Conservation (phyloP, 1,284 basidiomycete species). For the Athelia sp. region DNA sequence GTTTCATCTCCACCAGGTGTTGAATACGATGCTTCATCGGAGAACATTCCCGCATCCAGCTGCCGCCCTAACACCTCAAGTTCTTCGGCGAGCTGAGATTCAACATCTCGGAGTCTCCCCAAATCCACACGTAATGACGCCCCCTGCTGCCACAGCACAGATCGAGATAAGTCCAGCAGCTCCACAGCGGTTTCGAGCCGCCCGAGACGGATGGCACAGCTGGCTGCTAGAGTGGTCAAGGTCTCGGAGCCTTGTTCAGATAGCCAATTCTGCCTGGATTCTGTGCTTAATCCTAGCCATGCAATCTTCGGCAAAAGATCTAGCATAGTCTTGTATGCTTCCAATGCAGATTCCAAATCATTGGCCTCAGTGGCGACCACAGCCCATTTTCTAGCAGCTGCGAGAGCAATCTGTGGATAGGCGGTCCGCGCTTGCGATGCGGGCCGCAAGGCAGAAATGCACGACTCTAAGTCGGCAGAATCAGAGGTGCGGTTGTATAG, state of each 20-base stretch:
- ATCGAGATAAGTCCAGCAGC: no score
- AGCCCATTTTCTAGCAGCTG: no score
- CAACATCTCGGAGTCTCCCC: constrained; percentile 3
- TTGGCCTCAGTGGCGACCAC: no score
- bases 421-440: no score
- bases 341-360: no score
- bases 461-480: no score
- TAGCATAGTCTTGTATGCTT: no score
- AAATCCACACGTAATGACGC: constrained; percentile 7
- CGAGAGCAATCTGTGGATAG: no score
- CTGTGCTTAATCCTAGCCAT: constrained; percentile 9
- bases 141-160: constrained; percentile 8
- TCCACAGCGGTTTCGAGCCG: no score
- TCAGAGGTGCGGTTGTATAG: no score
- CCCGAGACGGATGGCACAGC: no score
- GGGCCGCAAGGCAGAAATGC: no score
- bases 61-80: constrained; percentile 2
- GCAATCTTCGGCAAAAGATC: constrained; percentile 12
- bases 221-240: constrained; percentile 9
- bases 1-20: background rate
- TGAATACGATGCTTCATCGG: background rate
- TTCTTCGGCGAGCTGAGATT: constrained; percentile 7
- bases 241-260: constrained; percentile 2
- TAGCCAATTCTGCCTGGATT: constrained; percentile 12
- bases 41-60: background rate